phyloP scores from a whole-genome alignment of 1,284 basidiomycete species.

The Naganishia liquefaciens region DNA sequence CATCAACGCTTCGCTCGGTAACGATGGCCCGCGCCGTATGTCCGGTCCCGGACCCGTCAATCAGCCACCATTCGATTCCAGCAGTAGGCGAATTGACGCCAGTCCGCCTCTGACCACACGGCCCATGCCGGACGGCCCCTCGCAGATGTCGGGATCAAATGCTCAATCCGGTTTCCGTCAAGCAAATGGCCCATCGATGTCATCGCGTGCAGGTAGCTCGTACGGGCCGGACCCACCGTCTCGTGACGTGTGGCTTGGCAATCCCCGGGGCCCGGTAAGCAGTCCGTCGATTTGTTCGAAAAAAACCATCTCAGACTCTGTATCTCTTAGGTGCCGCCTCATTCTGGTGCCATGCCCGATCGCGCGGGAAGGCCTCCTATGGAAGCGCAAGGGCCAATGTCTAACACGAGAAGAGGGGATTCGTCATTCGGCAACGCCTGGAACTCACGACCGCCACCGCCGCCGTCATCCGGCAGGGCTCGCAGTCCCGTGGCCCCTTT shows the following conservation, averaged over 20 bases:
- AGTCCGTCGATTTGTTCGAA: too few species aligned
- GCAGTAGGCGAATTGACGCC: not conserved
- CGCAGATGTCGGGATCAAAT: not conserved
- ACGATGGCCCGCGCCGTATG: not conserved
- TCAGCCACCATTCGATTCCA: not conserved
- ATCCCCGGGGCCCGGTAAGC: constrained; percentile 1
- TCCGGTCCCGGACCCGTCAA: not conserved
- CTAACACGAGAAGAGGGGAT: constrained; percentile 3
- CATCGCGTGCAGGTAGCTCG: not conserved
- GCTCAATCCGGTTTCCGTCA: not conserved
- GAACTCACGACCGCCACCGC: not conserved
- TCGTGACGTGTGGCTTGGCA: constrained; percentile 1
- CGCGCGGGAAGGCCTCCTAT: not conserved
- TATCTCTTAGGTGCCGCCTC: not conserved
- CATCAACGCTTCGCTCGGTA: not conserved
- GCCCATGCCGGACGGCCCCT: not conserved
- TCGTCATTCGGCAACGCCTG: not conserved
- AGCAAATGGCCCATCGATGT: too few species aligned
- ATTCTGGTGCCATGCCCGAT: not conserved
- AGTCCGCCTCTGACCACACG: not conserved
- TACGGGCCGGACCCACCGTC: not conserved
- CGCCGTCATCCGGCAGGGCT: not conserved
- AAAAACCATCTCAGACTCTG: not conserved
- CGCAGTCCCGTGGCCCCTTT: constrained; percentile 16
- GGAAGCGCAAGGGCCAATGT: not conserved